Evolutionary conservation across 805 yeast species (phyloP), one percentile per base, ranked within the genome.

Genomic region (Cyberlindnera petersonii): DNA sequence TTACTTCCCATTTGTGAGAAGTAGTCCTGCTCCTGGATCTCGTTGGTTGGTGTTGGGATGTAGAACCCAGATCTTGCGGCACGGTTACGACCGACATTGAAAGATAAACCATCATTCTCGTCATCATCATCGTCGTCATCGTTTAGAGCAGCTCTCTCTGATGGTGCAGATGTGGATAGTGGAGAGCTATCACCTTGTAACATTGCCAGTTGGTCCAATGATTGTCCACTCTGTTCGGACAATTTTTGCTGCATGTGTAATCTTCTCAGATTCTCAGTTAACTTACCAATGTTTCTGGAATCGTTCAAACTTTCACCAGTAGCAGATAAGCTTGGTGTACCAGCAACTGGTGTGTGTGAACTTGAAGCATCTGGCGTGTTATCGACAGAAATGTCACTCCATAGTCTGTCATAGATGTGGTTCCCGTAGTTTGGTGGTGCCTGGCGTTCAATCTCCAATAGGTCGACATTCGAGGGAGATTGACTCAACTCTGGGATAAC

Each of bases 341-440:
- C 44, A 8, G 49, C 50, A 3, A 40, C 51, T 1, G 68, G 68
- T 1, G 68, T 59, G 21, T 49, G 60, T 4, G 55, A 11, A 8
- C 51, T 55, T 3, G 66, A 60, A 6, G 43, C 46, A 10, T 56
- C 59, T 9, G 65, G 64, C 2, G 62, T 56, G 45, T 53, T 52
- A n/a, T 55, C 61, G 31, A 48, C 45, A 18, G 43, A 56, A 8
- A 78, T 68, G 41, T 81, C 89, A 24, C 75, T 72, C 85, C 85
- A 87, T 17, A 88, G 61, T 40, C 84, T 67, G 61, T 88, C 97
- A 59, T 82, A 85, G 26, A 86, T 75, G 59, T 86, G 95, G 39
- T 73, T 77, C 43, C 78, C 88, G 58, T 88, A 88, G 41, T 82
- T 72, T 20, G 97, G 95, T 3, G 96, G 96, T 1, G 96, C 93